Base-by-base conservation (phyloP, 371 early-diverging fungal genomes). In the Batkoa obscura region DNA sequence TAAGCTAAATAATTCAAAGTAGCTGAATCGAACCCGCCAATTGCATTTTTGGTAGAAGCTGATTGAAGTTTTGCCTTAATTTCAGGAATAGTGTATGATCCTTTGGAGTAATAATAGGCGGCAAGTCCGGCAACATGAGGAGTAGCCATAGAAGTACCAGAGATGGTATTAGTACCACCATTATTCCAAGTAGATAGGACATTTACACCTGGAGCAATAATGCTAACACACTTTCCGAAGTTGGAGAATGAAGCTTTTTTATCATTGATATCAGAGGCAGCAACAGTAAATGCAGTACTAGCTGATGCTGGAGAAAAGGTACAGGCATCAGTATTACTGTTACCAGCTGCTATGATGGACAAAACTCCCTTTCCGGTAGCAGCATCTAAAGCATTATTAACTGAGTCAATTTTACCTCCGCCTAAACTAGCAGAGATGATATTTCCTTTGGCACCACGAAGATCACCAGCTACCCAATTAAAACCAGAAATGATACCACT, bases 1-100 rank as follows among this genome's bases (percentile, higher is more conserved):
- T 75, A 88, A 62, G 88, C 78, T 51, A 91, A 71, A 13, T 76
- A 60, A 65, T 94, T 94, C 58, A 83, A 81, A 42, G 89, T 83
- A 43, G 72, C 72, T 2, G 62, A 52, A 50, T 83, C 82, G 38
- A 79, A 61, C 42, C 79, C 77, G 2, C 66, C 58, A 47, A 95
- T 66, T 17, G 64, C 70, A 63, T 75, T 73, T 60, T 75, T 73
- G 56, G 89, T 86, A 10, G 79, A 67, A 50, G 74, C 59, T 13
- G 69, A 67, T 38, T 87, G 56, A 59, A 88, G 74, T 66, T 74
- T 72, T 51, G 74, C 67, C 72, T 88, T 88, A 67, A 92, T 74
- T 59, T 84, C 74, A 61, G 82, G 73, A 56, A 91, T 81, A 3
- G 83, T 74, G 23, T 75, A 33, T 10, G 60, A 10, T 0, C 60